A percentile compares a stretch with the other conserved stretches of the same genome.
Evolutionary conservation across 768 basidiomycete species (phyloP).

Genomic region (Suillus fuscotomentosus): DNA sequence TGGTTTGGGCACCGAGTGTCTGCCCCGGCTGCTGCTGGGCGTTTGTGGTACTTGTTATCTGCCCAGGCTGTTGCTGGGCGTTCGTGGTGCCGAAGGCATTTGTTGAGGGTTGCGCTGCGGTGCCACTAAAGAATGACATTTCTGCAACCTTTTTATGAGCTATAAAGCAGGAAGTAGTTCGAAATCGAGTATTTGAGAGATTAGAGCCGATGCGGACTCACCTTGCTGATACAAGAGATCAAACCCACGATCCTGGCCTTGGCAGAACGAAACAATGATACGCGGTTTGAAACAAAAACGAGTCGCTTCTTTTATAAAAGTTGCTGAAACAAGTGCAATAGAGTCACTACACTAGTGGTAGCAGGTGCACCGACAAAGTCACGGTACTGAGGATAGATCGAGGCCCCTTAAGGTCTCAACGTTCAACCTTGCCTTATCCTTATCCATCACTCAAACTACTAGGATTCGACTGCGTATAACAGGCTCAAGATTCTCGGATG

Average conservation of each 20-base stretch:
- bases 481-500: neutral
- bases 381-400: neutral
- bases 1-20: neutral
- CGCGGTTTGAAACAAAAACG: neutral
- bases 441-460: neutral
- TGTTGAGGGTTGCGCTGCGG: neutral
- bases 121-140: slow-evolving; percentile 11
- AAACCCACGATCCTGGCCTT: neutral
- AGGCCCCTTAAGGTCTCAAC: too few species aligned
- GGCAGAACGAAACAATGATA: neutral
- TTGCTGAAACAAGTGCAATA: neutral
- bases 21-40: slow-evolving; percentile 7
- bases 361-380: neutral
- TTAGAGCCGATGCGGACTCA: neutral
- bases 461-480: neutral
- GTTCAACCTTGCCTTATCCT: too few species aligned
- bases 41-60: slow-evolving; percentile 13
- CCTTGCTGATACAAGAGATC: neutral
- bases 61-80: slow-evolving; percentile 8
- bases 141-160: neutral
- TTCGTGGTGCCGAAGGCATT: slow-evolving; percentile 9
- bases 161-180: neutral
- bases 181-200: neutral
- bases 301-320: neutral
- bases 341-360: neutral